Conservation (phyloP, 1,139 yeast genomes). For the Zhuliangozyma blackwelliae region DNA sequence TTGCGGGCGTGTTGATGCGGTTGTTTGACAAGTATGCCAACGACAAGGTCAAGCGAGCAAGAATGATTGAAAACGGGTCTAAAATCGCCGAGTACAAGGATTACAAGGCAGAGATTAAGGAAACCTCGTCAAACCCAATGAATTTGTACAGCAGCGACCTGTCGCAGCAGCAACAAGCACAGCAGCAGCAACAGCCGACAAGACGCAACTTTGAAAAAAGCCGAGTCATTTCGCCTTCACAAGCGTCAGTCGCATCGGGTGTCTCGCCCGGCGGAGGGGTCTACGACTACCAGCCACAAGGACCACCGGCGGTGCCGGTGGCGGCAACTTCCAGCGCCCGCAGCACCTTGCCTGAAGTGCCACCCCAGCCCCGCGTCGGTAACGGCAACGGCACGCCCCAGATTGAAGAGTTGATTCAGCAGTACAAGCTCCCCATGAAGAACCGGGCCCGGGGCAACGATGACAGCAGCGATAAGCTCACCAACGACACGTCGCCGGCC, state of each 20-base stretch:
- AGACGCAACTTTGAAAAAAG: conserved; percentile 1
- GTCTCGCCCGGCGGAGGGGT: conserved; percentile 29
- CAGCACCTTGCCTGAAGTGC: neutral
- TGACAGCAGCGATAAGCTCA: conserved; percentile 10
- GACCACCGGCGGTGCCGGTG: neutral
- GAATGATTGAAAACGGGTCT: conserved; percentile 38
- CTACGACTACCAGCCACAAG: conserved; percentile 14
- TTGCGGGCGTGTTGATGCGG: conserved; percentile 39
- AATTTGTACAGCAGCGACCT: conserved; percentile 2
- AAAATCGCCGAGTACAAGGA: conserved; percentile 39
- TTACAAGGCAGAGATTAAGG: conserved; percentile 7
- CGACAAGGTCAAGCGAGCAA: conserved; percentile 42
- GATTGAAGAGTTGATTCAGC: conserved; percentile 32
- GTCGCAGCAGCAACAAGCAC: conserved; percentile 1
- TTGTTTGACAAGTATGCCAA: conserved; percentile 45
- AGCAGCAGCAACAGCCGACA: conserved; percentile 4
- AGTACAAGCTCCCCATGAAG: conserved; percentile 14
- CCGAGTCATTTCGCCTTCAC: conserved; percentile 10
- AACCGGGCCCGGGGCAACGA: conserved; percentile 3
- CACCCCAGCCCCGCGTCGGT: neutral
- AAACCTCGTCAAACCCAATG: neutral
- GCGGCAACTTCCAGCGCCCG: conserved; percentile 3
- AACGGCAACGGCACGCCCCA: conserved; percentile 11
- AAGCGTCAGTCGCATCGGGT: conserved; percentile 20
- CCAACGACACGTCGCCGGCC: conserved; percentile 31